Percentiles rank a stretch among this genome's conserved stretches.
Conservation (phyloP, 768 basidiomycete genomes). For the Tylopilus subfusipes region DNA sequence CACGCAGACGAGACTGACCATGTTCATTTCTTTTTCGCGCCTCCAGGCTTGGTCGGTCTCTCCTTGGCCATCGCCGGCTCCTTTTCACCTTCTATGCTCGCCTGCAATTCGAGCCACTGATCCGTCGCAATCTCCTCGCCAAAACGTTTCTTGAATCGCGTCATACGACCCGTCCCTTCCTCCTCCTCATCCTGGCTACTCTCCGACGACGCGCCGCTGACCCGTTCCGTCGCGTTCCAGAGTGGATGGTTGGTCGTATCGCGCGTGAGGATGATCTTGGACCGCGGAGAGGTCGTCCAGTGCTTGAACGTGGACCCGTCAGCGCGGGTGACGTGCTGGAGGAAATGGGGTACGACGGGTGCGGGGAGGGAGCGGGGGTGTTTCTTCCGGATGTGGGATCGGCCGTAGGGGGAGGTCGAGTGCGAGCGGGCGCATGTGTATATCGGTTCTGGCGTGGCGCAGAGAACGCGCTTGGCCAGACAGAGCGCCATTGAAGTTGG, state of each 20-base stretch:
- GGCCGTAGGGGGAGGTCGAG: conserved; percentile 78
- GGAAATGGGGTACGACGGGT: conserved; percentile 82
- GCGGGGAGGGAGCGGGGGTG: conserved; percentile 68
- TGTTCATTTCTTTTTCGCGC: conserved; percentile 20
- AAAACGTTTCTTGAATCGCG: conserved; percentile 75
- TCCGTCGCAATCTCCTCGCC: conserved; percentile 44
- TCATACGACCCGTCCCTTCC: conserved; percentile 71
- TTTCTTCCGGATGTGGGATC: conserved; percentile 78
- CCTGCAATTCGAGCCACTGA: conserved; percentile 28
- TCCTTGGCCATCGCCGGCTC: conserved; percentile 29
- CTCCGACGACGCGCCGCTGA: conserved; percentile 44
- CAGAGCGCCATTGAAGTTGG: conserved; percentile 11
- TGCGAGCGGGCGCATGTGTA: conserved; percentile 36
- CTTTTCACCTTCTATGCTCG: conserved; percentile 22
- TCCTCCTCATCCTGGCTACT: conserved; percentile 60
- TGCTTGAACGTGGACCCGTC: conserved; percentile 88
- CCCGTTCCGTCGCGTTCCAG: conserved; percentile 68
- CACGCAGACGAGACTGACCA: neutral
- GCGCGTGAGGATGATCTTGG: conserved; percentile 71
- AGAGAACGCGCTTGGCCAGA: conserved; percentile 13
- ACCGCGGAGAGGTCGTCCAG: conserved; percentile 85
- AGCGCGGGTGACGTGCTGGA: conserved; percentile 79
- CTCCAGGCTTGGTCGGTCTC: conserved; percentile 9
- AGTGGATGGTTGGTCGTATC: conserved; percentile 88
- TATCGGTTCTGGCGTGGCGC: neutral